Evolutionary conservation across 495 filamentous ascomycete species (phyloP).

Genomic region (Talaromyces trachyspermus): DNA sequence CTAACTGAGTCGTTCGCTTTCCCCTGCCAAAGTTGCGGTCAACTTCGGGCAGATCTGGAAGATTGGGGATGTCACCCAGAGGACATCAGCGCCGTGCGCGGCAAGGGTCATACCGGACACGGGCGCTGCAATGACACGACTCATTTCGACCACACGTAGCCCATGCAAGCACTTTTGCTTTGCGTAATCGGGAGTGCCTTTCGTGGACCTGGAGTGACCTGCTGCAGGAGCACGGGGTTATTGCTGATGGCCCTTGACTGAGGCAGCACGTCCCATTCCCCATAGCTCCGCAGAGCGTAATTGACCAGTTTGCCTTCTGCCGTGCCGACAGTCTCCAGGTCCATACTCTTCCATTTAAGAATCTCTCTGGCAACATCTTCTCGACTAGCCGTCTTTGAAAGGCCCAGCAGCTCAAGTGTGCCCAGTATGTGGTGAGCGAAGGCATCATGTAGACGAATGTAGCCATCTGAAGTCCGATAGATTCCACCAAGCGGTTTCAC

Average conservation of each 20-base stretch:
- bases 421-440: constrained; percentile 34
- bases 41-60: constrained; percentile 58
- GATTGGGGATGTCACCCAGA: constrained; percentile 53
- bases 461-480: constrained; percentile 34
- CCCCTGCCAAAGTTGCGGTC: constrained; percentile 61
- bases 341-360: constrained; percentile 22
- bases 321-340: constrained; percentile 30
- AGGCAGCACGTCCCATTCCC: constrained; percentile 34
- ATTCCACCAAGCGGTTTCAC: constrained; percentile 34
- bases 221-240: too few relatives aligned
- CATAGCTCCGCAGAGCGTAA: constrained; percentile 28
- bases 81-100: constrained; percentile 51
- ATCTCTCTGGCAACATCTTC: constrained; percentile 25
- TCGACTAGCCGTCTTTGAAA: constrained; percentile 16
- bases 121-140: constrained; percentile 45
- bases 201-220: too few relatives aligned
- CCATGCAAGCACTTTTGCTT: constrained; percentile 16
- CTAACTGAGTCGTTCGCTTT: constrained; percentile 43
- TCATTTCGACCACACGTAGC: constrained; percentile 49
- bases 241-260: constrained; percentile 24
- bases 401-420: constrained; percentile 27
- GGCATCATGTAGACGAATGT: constrained; percentile 37
- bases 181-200: neutral
- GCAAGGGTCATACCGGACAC: constrained; percentile 50
- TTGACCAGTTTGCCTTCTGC: constrained; percentile 25